phyloP scores from a whole-genome alignment of 2,329 filamentous ascomycete species.

The Exophiala bonariae region DNA sequence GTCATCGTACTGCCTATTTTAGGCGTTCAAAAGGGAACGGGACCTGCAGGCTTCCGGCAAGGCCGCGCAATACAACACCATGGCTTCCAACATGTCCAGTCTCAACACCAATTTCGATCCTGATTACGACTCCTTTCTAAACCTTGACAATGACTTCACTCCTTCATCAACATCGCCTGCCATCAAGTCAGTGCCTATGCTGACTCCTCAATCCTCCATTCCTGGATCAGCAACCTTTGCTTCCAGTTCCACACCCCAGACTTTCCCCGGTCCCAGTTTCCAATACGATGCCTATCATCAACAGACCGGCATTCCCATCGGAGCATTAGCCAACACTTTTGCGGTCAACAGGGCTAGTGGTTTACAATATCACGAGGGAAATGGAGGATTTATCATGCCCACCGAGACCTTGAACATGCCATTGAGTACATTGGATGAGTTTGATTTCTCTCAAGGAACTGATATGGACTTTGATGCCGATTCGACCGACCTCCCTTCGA shows the following conservation, averaged over 20 bases:
- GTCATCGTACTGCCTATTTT: slow-evolving; percentile 16
- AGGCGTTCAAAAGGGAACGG: slow-evolving; percentile 15
- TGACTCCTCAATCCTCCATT: slow-evolving; percentile 39
- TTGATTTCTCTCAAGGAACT: slow-evolving; percentile 55
- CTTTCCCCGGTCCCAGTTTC: slow-evolving; percentile 80
- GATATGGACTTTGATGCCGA: slow-evolving; percentile 73
- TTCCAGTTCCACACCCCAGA: slow-evolving; percentile 49
- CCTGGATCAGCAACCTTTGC: slow-evolving; percentile 39
- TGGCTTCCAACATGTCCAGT: slow-evolving; percentile 23
- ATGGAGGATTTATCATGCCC: slow-evolving; percentile 45
- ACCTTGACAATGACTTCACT: slow-evolving; percentile 45
- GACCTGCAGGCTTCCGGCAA: slow-evolving; percentile 14
- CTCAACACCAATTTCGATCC: slow-evolving; percentile 41
- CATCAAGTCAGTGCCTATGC: slow-evolving; percentile 37
- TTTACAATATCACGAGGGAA: slow-evolving; percentile 38
- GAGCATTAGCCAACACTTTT: slow-evolving; percentile 76
- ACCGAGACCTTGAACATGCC: slow-evolving; percentile 30
- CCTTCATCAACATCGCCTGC: slow-evolving; percentile 27
- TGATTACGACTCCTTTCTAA: slow-evolving; percentile 49
- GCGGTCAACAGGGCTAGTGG: slow-evolving; percentile 66
- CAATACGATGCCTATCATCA: slow-evolving; percentile 95
- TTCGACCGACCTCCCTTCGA: slow-evolving; percentile 54
- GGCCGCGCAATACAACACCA: slow-evolving; percentile 11
- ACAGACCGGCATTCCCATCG: slow-evolving; percentile 87
- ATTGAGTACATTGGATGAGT: slow-evolving; percentile 54